Evolutionary conservation across 2,329 filamentous ascomycete species (phyloP).

Genomic region (Fusarium incarnatum): DNA sequence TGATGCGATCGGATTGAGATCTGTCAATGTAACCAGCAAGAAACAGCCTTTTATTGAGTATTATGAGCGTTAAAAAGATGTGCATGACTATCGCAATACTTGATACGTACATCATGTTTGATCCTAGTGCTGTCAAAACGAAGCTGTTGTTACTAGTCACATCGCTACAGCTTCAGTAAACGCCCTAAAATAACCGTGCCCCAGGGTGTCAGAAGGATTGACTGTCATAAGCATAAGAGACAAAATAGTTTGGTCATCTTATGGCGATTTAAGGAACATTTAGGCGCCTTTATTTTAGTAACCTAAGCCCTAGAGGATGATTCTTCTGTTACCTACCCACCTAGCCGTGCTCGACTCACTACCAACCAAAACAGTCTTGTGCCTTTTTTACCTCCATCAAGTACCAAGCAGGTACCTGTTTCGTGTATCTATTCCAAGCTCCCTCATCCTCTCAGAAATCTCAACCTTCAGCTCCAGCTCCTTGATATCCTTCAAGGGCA

Average conservation of each 20-base stretch:
- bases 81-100: accelerated
- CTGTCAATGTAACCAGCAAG: neutral
- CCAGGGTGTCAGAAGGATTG: too few species aligned
- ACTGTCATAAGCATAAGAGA: too few species aligned
- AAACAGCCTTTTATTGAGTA: neutral
- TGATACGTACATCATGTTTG: accelerated
- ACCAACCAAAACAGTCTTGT: too few species aligned
- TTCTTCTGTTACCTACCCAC: too few species aligned
- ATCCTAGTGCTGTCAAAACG: accelerated
- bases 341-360: too few species aligned
- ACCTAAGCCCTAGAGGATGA: too few species aligned
- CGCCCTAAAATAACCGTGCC: neutral
- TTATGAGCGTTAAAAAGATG: too few species aligned
- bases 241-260: too few species aligned
- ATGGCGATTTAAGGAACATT: too few species aligned
- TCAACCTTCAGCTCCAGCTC: neutral
- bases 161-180: neutral
- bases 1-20: neutral
- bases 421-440: neutral
- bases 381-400: neutral
- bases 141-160: neutral
- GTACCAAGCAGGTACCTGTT: neutral
- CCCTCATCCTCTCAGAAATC: neutral
- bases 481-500: neutral
- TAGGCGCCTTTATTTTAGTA: too few species aligned